A percentile compares a stretch with the other conserved stretches of the same genome.
Evolutionary conservation across 2,329 filamentous ascomycete species (phyloP).

Genomic region (Coniochaeta ligniaria): DNA sequence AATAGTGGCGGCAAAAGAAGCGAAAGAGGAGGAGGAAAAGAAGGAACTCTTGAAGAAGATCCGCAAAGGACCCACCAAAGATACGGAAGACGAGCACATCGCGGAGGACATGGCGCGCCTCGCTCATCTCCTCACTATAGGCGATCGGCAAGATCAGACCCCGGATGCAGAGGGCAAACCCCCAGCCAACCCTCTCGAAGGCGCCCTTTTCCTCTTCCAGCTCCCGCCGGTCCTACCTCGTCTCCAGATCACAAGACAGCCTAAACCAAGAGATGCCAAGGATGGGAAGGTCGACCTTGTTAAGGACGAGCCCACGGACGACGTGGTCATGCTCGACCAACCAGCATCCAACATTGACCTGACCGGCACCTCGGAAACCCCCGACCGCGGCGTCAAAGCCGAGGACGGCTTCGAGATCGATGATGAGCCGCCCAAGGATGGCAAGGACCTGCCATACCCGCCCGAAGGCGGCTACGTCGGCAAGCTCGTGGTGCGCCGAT

Average conservation of each 20-base stretch:
- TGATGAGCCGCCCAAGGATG: slow-evolving; percentile 16
- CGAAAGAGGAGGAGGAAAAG: slow-evolving; percentile 16
- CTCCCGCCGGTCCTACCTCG: slow-evolving; percentile 56
- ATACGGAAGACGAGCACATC: slow-evolving; percentile 22
- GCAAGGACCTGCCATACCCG: slow-evolving; percentile 25
- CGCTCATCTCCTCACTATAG: slow-evolving; percentile 21
- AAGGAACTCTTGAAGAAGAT: slow-evolving; percentile 19
- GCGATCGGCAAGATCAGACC: slow-evolving; percentile 6
- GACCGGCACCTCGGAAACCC: slow-evolving; percentile 20
- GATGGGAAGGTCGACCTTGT: slow-evolving; percentile 15
- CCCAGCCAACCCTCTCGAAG: slow-evolving; percentile 29
- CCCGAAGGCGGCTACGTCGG: slow-evolving; percentile 52
- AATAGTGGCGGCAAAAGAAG: slow-evolving; percentile 7
- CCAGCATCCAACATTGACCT: slow-evolving; percentile 30
- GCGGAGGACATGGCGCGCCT: slow-evolving; percentile 22
- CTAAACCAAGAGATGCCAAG: slow-evolving; percentile 11
- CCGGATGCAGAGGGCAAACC: slow-evolving; percentile 3
- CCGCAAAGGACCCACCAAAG: slow-evolving; percentile 8
- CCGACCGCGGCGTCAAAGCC: slow-evolving; percentile 13
- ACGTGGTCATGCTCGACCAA: slow-evolving; percentile 30
- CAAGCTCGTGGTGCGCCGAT: slow-evolving; percentile 52
- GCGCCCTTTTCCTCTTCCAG: slow-evolving; percentile 57
- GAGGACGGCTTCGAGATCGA: slow-evolving; percentile 18
- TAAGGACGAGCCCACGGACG: slow-evolving; percentile 31
- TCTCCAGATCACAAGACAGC: slow-evolving; percentile 22